Conservation (phyloP, 139 green algal genomes). For the Chloropicon primus region DNA sequence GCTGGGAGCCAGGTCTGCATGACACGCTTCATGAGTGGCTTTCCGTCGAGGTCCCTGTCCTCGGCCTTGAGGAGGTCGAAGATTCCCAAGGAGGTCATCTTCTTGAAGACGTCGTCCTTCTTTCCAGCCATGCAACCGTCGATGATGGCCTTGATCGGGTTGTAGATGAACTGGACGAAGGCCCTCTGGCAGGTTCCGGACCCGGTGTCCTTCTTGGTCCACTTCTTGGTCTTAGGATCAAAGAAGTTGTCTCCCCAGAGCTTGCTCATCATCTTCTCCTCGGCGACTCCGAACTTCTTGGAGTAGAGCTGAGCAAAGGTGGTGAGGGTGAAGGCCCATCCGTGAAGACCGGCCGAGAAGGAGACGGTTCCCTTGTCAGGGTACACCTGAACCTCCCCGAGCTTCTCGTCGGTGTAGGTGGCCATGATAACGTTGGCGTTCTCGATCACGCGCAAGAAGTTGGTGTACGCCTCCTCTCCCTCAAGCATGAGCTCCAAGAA, state of each 20-base stretch:
- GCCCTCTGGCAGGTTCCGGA: slow-evolving; percentile 78
- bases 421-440: slow-evolving; percentile 98
- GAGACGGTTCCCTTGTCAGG: slow-evolving; percentile 94
- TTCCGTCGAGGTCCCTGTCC: slow-evolving; percentile 87
- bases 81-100: slow-evolving; percentile 83
- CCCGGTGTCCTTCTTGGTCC: slow-evolving; percentile 87
- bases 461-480: slow-evolving; percentile 88
- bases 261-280: slow-evolving; percentile 85
- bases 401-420: slow-evolving; percentile 86
- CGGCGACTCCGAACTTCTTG: slow-evolving; percentile 87
- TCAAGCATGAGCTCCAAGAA: slow-evolving; percentile 91
- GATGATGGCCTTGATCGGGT: slow-evolving; percentile 87
- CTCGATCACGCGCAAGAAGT: slow-evolving; percentile 92
- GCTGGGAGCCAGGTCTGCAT: slow-evolving; percentile 88
- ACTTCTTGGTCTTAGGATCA: slow-evolving; percentile 93
- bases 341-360: slow-evolving; percentile 96
- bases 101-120: slow-evolving; percentile 87
- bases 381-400: slow-evolving; percentile 83
- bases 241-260: slow-evolving; percentile 99
- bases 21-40: slow-evolving; percentile 74
- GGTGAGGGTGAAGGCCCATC: slow-evolving; percentile 99
- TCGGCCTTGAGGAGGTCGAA: slow-evolving; percentile 66
- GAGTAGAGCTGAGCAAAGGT: slow-evolving; percentile 94
- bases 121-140: slow-evolving; percentile 89
- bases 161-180: slow-evolving; percentile 97